A percentile compares a stretch with the other conserved stretches of the same genome.
phyloP scores from a whole-genome alignment of 2,329 filamentous ascomycete genomes.

The Aspergillus jensenii region DNA sequence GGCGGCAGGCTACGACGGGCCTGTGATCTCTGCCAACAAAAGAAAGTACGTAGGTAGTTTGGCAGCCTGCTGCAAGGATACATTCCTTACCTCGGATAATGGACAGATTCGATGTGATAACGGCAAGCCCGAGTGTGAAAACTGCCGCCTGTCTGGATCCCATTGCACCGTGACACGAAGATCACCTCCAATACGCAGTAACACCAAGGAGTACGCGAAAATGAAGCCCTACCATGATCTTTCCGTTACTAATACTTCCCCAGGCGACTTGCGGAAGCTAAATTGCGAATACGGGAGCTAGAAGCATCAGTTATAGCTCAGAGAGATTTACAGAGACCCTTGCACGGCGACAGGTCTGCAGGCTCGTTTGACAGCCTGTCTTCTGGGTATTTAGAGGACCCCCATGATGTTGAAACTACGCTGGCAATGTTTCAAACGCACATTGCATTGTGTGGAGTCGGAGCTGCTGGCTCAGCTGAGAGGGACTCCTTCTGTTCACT shows the following conservation, averaged over 20 bases:
- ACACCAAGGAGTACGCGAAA: slow-evolving; percentile 19
- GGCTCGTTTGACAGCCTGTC: neutral
- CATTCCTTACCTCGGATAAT: neutral
- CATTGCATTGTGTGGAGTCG: slow-evolving; percentile 21
- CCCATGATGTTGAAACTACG: slow-evolving; percentile 18
- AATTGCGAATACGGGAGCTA: slow-evolving; percentile 19
- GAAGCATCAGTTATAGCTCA: slow-evolving; percentile 6
- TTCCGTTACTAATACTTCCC: neutral
- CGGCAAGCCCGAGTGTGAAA: slow-evolving; percentile 25
- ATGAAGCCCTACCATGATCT: neutral
- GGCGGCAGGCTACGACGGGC: slow-evolving; percentile 17
- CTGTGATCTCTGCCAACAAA: slow-evolving; percentile 23
- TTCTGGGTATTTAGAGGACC: slow-evolving; percentile 16
- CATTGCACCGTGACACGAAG: slow-evolving; percentile 22
- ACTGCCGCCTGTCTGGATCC: slow-evolving; percentile 19
- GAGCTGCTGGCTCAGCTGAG: slow-evolving; percentile 15
- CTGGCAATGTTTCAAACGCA: slow-evolving; percentile 22
- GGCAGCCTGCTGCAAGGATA: neutral
- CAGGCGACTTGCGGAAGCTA: slow-evolving; percentile 23
- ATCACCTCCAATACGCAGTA: slow-evolving; percentile 13
- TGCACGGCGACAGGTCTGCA: neutral
- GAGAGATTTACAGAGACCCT: neutral
- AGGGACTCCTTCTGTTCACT: slow-evolving; percentile 18
- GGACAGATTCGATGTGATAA: slow-evolving; percentile 27
- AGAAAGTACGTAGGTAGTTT: slow-evolving; percentile 17